Evolutionary conservation across 169 alveolate genomes (phyloP), one percentile per base, ranked within the genome.

Genomic region (Eimeria acervulina): DNA sequence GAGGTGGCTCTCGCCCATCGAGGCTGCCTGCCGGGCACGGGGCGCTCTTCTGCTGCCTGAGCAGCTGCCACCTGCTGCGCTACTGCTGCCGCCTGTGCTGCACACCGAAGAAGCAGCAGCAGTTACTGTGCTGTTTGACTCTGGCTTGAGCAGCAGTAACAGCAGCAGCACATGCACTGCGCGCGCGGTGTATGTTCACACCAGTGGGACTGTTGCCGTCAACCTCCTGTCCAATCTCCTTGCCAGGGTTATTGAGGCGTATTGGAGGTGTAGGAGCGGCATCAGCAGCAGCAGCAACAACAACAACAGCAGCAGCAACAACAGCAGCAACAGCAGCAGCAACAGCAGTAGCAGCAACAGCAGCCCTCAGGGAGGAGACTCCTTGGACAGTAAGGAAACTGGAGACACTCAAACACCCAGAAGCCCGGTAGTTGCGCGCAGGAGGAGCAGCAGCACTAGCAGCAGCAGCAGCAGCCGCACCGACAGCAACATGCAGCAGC

Each of bases 41-140:
- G 93, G 93, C n/a, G 52, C n/a, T 12, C 59, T 85, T 44, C 12
- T 59, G 80, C 93, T 85, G 61, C 81, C 93, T 33, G 74, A 61
- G 44, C 44, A 36, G 93, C 81, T 85, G 76, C 93, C 93, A 12
- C 81, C 93, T 33, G 93, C 93, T 85, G 93, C 93, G 80, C 81
- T 85, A 81, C 93, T 85, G 81, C 81, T 85, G 76, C 93, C 93
- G 93, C 93, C 93, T 10, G 36, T 85, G 93, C 93, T 85, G 76
- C 93, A 85, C 93, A 85, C 93, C 42, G 93, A 85, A 42, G 93
- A 52, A 85, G 63, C 76, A 52, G 80, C 70, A 42, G 93, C 55
- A 42, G 93, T 28, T 23, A 85, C 93, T n/a, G 52, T 85, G 28
- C 40, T 85, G 55, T 42, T 85, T 12, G 93, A 85, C 61, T 85